Percentiles rank a stretch among this genome's conserved stretches.
Evolutionary conservation across 805 yeast genomes (phyloP).

Genomic region (Zygosaccharomyces siamensis): DNA sequence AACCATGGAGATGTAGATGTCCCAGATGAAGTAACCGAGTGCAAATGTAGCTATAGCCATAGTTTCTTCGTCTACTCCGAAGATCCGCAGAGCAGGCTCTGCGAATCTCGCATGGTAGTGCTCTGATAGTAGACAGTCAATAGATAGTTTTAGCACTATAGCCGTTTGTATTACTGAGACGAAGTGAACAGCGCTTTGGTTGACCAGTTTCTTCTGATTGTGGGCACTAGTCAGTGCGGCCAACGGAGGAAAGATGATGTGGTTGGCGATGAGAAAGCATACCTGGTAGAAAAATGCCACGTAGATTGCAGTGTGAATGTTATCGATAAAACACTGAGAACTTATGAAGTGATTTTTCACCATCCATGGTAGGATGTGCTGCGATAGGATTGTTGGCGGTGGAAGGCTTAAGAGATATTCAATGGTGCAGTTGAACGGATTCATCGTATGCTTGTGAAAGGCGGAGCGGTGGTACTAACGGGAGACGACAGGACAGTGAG

Average conservation of each 20-base stretch:
- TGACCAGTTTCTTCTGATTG: slow-evolving; percentile 17
- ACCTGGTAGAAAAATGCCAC: slow-evolving; percentile 31
- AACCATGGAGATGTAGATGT: slow-evolving; percentile 54
- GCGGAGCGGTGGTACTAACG: not conserved
- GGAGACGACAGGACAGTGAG: not conserved
- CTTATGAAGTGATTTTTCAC: slow-evolving; percentile 11
- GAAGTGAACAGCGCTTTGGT: slow-evolving; percentile 48
- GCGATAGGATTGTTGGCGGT: slow-evolving; percentile 15
- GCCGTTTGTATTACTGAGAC: slow-evolving; percentile 83
- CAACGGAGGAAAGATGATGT: slow-evolving; percentile 28
- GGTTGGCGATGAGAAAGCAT: slow-evolving; percentile 26
- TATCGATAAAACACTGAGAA: slow-evolving; percentile 22
- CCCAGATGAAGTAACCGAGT: slow-evolving; percentile 85
- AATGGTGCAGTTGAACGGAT: slow-evolving; percentile 6
- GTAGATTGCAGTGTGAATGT: slow-evolving; percentile 30
- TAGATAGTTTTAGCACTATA: slow-evolving; percentile 48
- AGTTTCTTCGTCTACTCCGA: slow-evolving; percentile 24
- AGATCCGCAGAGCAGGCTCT: slow-evolving; percentile 25
- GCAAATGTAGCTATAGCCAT: slow-evolving; percentile 39
- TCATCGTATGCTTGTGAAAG: not conserved
- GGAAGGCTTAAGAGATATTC: slow-evolving; percentile 19
- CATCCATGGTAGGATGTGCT: slow-evolving; percentile 17
- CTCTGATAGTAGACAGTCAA: slow-evolving; percentile 16
- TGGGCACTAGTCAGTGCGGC: slow-evolving; percentile 15
- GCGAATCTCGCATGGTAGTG: slow-evolving; percentile 15